A percentile compares a stretch with the other conserved stretches of the same genome.
Evolutionary conservation across 2,329 filamentous ascomycete genomes (phyloP).

Genomic region (Colletotrichum salicis): DNA sequence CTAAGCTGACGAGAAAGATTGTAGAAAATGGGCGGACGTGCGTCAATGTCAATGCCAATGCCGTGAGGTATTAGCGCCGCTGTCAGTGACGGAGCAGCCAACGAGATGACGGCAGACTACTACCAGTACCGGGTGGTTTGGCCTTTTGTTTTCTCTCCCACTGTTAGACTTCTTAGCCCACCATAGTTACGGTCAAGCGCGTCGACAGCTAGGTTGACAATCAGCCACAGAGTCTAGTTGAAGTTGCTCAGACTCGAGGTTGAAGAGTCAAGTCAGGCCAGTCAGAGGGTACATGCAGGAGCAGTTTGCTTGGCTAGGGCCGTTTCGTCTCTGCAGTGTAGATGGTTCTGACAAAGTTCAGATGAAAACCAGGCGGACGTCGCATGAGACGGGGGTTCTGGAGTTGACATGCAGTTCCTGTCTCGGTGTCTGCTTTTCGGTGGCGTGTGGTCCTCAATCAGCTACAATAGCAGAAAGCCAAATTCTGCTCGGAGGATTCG

Average conservation of each 20-base stretch:
- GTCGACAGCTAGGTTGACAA: neutral
- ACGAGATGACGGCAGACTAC: neutral
- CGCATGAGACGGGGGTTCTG: constrained; percentile 7
- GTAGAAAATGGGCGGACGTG: constrained; percentile 10
- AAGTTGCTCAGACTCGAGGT: neutral
- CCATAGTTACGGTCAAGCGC: neutral
- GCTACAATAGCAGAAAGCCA: neutral
- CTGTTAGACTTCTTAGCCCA: neutral
- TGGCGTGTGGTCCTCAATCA: neutral
- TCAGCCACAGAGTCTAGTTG: constrained; percentile 2
- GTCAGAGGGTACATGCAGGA: constrained; percentile 21
- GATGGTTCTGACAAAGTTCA: constrained; percentile 15
- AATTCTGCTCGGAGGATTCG: neutral
- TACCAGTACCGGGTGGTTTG: neutral
- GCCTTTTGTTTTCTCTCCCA: neutral
- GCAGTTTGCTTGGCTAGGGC: constrained; percentile 24
- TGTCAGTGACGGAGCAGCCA: constrained; percentile 5
- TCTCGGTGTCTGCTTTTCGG: constrained; percentile 2
- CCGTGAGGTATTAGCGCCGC: constrained; percentile 14
- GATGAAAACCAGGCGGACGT: constrained; percentile 15
- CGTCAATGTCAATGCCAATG: constrained; percentile 30
- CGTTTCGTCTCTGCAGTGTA: constrained; percentile 27
- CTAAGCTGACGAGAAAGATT: constrained; percentile 1
- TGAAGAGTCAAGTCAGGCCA: neutral
- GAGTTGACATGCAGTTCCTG: neutral